Evolutionary conservation across 2,329 filamentous ascomycete species (phyloP), one percentile per base, ranked within the genome.

Genomic region (Zymoseptoria crescenta): DNA sequence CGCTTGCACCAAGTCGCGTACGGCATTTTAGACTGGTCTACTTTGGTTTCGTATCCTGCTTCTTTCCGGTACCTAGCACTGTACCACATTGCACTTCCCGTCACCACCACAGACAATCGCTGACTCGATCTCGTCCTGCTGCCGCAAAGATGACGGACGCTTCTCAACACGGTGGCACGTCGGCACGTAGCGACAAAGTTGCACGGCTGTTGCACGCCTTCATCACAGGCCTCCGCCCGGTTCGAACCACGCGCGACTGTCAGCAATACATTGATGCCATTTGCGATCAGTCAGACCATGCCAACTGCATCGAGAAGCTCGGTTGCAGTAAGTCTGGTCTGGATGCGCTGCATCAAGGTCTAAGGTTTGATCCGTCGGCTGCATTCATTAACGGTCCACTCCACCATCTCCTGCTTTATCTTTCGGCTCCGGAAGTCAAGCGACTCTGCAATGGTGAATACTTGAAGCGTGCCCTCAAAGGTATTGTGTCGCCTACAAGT

Each of bases 401-500:
- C 5, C 62, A 70, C 4, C 50, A 61, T 2, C 64, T 77, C 8
- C 64, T 80, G 28, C 61, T 35, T 4, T 75, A 75, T 56, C 60
- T 80, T 1, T 68, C 74, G 0, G 71, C 77, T 52, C 76, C 78
- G 1, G 68, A 64, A 0, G 63, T 85, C 52, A 81, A 81, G 60
- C 71, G 76, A 28, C 65, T 84, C 1, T 79, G 75, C 56, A 75
- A 76, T 55, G 83, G 83, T 0, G 72, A 78, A 10, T 75, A 83
- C 48, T 71, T 85, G 2, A 71, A 74, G 30, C 71, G 76, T 13
- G 53, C 85, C 2, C 66, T 85, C 1, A 60, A 74, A 0, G 70
- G 73, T 0, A 72, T 86, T 2, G 69, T 81, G 1, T 72, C 81
- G 1, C 83, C 84, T 0, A 77, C 78, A 0, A 80, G 79, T 0